Evolutionary conservation across 495 filamentous ascomycete species (phyloP).

Genomic region (Penicillium turbatum): DNA sequence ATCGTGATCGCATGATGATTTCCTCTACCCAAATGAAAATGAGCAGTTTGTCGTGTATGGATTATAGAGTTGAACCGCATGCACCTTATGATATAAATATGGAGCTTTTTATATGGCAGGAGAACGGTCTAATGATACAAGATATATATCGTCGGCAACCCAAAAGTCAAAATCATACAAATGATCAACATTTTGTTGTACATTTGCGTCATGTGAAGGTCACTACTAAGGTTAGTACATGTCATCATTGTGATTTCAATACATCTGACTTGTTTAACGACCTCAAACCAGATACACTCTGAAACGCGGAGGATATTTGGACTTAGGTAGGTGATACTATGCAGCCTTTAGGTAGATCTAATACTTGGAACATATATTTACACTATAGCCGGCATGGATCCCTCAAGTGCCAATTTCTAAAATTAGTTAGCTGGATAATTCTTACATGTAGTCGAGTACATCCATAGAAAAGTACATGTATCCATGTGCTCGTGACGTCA

Average conservation of each 20-base stretch:
- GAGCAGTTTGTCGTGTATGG: background rate
- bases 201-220: background rate
- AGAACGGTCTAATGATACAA: background rate
- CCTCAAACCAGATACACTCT: background rate
- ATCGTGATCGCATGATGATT: background rate
- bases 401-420: too few relatives aligned
- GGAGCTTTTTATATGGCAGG: too few relatives aligned
- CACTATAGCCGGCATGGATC: too few relatives aligned
- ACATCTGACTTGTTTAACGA: background rate
- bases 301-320: background rate
- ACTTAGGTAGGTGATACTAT: background rate
- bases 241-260: slow-evolving; percentile 2
- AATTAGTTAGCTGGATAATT: too few relatives aligned
- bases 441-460: too few relatives aligned
- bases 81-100: background rate
- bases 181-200: background rate
- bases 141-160: background rate
- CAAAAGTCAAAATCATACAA: background rate
- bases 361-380: too few relatives aligned
- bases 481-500: too few relatives aligned
- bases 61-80: background rate
- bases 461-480: too few relatives aligned
- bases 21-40: too few relatives aligned
- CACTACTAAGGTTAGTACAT: background rate
- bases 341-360: too few relatives aligned